Base-by-base conservation (phyloP, 2,329 filamentous ascomycete genomes). In the Trichoderma sp. region DNA sequence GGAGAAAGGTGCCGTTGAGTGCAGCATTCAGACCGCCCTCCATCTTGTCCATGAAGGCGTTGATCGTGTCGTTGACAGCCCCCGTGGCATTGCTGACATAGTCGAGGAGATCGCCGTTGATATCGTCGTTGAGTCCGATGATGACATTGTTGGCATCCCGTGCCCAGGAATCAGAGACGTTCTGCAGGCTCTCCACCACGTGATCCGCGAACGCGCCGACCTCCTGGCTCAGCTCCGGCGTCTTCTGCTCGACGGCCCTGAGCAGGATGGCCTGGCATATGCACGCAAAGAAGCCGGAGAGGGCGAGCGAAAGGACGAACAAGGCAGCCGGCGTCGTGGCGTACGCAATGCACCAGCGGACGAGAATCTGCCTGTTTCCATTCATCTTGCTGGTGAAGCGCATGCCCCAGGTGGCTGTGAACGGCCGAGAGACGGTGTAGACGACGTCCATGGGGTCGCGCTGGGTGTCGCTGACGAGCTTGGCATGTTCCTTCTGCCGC, bases 381-480 rank as follows among this genome's bases (percentile, higher is more conserved):
- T 84, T 85, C 77, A 94, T 88, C 65, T 81, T 83, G 59, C 83
- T 84, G 7, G 90, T 86, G 21, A 91, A 71, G 77, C 85, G 89
- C 74, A 97, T 84, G 47, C 93, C 94, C 30, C 84, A 79, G 2
- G 83, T 83, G 1, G 92, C 86, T 1, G 92, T 91, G 71, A 89
- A 87, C 1, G 94, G 93, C 24, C 92, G 87, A 41, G 92, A 93
- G 39, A 90, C 88, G 69, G 97, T 90, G 78, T 97, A 96, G 48
- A 96, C 86, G 43, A 93, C 88, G 74, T 98, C 94, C 83, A 97
- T 88, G 0, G 90, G 85, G 72, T 98, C 93, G 73, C 88, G 88
- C 34, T 86, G 84, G 63, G 89, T 81, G 69, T 84, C 80, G 52
- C 83, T 80, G 70, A 96, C 83, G 39, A 93, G 81, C 63, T 82